Evolutionary conservation across 2,329 filamentous ascomycete species (phyloP), one percentile per base, ranked within the genome.

Genomic region (Coniochaeta sp.): DNA sequence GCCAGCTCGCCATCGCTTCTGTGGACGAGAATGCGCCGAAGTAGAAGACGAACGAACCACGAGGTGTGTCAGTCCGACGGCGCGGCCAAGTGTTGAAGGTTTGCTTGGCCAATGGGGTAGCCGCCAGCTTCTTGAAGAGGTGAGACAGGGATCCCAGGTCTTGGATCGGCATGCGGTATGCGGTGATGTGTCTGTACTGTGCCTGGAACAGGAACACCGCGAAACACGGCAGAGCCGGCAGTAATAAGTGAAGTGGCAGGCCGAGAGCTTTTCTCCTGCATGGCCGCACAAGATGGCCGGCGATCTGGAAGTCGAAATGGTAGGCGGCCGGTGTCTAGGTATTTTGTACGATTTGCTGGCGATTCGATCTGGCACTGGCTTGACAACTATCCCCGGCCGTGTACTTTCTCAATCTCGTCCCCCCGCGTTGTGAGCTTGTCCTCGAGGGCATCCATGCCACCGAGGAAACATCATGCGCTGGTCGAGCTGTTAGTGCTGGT

Each of bases 1-100:
- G 51, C 49, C 51, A 53, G 57, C 55, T 50, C 53, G 55, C 53
- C 8, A 14, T 14, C 38, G 20, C 38, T 42, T 26, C 22, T 24
- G 20, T 58, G 60, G 59, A 57, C 48, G 56, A 59, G 57, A 58
- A 53, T 57, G 61, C 58, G 60, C 60, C 58, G 60, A 56, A 51
- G n/a, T n/a, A n/a, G 53, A 42, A 42, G 38, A 24, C 20, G 12
- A 42, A 26, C 38, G 22, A 42, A 59, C 55, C 52, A 57, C 30
- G 51, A 56, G 54, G 52, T 53, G 51, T 46, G 50, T 52, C 53
- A 46, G 49, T 52, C 38, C 20, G 20, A 24, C 38, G 38, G 52
- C n/a, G n/a, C 50, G 55, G 56, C 55, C 53, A 53, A 40, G 46
- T 42, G 38, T 53, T 47, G n/a, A 51, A 56, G 45, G 45, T 46